Conservation (phyloP, 148 eudicot species). For the Heliamphora exappendiculata region DNA sequence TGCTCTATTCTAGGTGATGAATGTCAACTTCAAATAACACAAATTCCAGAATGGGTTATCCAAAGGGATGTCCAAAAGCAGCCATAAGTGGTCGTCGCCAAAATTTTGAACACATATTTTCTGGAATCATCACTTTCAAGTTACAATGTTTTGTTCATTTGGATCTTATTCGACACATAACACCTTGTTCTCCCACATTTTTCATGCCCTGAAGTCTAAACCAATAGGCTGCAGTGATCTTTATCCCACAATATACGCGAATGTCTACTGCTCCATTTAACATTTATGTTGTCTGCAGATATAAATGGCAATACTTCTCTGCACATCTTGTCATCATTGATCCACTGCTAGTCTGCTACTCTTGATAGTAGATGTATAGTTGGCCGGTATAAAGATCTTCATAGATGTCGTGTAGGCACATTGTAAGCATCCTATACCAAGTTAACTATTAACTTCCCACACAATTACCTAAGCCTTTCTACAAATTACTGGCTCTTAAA, state of each 20-base stretch:
- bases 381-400: background rate
- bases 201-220: background rate
- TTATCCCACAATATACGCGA: background rate
- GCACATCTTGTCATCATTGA: background rate
- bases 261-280: background rate
- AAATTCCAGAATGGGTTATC: background rate
- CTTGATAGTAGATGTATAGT: background rate
- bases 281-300: background rate
- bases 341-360: background rate
- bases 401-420: background rate
- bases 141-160: background rate
- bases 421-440: background rate
- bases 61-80: background rate
- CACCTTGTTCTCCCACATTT: background rate
- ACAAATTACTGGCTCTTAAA: no score
- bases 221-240: background rate
- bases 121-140: background rate
- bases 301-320: background rate
- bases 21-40: background rate
- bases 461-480: background rate
- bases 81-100: background rate
- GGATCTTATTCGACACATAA: no score
- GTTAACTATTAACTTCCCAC: background rate
- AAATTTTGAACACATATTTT: background rate
- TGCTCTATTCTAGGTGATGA: background rate